A percentile compares a stretch with the other conserved stretches of the same genome.
Conservation (phyloP, 805 yeast species). For the Wickerhamomyces strasburgensis region DNA sequence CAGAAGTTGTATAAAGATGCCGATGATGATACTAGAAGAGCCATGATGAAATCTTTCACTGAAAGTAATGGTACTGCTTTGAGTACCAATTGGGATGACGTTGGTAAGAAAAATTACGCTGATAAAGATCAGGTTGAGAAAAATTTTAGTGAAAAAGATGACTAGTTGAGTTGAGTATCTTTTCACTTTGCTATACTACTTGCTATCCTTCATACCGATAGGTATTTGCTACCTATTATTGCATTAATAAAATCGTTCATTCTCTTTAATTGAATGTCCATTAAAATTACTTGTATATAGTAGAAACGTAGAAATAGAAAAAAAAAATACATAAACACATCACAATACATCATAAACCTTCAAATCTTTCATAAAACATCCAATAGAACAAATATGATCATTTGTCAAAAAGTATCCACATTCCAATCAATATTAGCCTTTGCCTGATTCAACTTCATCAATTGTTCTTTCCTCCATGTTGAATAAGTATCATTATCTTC, state of each 20-base stretch:
- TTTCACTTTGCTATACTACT: too few species aligned
- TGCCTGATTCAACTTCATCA: slow-evolving; percentile 20
- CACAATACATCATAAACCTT: too few species aligned
- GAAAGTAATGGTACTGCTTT: slow-evolving; percentile 93
- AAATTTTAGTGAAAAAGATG: background rate
- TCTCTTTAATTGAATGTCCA: background rate
- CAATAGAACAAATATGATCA: too few species aligned
- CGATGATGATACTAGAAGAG: slow-evolving; percentile 82
- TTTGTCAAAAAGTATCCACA: slow-evolving; percentile 17
- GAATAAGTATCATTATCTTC: slow-evolving; percentile 21
- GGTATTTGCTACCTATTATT: too few species aligned
- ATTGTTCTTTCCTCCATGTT: slow-evolving; percentile 25
- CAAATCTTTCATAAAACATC: too few species aligned
- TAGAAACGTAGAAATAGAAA: background rate
- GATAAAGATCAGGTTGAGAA: background rate
- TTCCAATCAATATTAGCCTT: slow-evolving; percentile 6
- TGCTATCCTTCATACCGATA: too few species aligned
- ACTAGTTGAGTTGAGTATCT: background rate
- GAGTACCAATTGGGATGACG: slow-evolving; percentile 92
- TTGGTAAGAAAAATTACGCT: slow-evolving; percentile 42
- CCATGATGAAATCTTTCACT: slow-evolving; percentile 95
- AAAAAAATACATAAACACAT: background rate
- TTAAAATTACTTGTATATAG: background rate
- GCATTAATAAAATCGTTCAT: too few species aligned
- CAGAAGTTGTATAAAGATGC: slow-evolving; percentile 68